These are phyloP conservation scores for Carallia brachiata DNA, from an alignment of 345 rosid species.

Conservation along the genomic window DNA sequence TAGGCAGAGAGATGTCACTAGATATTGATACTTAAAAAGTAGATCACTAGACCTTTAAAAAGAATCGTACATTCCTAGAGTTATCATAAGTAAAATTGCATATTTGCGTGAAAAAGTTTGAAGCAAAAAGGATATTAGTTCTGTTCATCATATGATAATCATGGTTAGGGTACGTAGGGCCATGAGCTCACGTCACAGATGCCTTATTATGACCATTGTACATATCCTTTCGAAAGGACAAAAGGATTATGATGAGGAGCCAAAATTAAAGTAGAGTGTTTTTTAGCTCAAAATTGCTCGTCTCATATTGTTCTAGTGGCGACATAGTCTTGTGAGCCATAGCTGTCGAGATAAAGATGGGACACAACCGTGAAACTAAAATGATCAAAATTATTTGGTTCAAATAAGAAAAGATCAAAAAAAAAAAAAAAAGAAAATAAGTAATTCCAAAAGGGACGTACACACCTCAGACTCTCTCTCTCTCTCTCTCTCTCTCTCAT, in stretches of 20 bases:
- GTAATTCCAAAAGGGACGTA: too few species aligned
- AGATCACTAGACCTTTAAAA: too few species aligned
- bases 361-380: not conserved
- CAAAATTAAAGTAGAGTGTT: not conserved
- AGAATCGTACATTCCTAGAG: too few species aligned
- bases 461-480: too few species aligned
- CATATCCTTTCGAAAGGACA: constrained; percentile 6
- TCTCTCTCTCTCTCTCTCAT: too few species aligned
- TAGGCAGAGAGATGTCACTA: too few species aligned
- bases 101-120: not conserved
- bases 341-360: constrained; percentile 39
- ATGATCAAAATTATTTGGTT: not conserved
- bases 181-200: not conserved
- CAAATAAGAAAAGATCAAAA: too few species aligned
- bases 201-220: constrained; percentile 1
- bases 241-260: not conserved
- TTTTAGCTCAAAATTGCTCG: not conserved
- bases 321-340: constrained; percentile 15
- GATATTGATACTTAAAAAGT: too few species aligned
- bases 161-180: constrained; percentile 1
- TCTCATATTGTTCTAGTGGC: not conserved
- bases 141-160: constrained; percentile 12
- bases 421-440: not conserved
- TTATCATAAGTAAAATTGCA: too few species aligned
- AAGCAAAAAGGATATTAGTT: constrained; percentile 1